phyloP scores from a whole-genome alignment of 2,329 filamentous ascomycete species.

The Trichoderma gracile region DNA sequence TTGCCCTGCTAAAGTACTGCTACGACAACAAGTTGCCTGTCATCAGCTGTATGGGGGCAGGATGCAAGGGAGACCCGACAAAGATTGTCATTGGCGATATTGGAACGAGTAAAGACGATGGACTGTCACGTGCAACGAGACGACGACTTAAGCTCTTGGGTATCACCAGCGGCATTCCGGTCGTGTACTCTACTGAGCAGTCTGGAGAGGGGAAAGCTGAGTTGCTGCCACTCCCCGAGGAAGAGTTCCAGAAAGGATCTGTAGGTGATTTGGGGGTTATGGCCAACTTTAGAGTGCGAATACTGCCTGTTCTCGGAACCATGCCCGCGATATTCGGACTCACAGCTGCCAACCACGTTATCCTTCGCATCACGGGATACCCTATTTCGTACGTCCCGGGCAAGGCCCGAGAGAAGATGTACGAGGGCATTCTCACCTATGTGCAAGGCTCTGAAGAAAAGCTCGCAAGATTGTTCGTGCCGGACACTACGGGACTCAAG shows the following conservation, averaged over 20 bases:
- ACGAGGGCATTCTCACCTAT: conserved; percentile 75
- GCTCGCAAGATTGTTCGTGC: conserved; percentile 52
- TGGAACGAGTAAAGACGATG: conserved; percentile 81
- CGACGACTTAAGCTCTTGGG: conserved; percentile 75
- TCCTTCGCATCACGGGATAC: conserved; percentile 78
- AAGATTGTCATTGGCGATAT: conserved; percentile 90
- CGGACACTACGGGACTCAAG: conserved; percentile 65
- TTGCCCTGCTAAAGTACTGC: conserved; percentile 86
- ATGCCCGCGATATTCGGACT: conserved; percentile 98
- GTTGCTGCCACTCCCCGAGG: conserved; percentile 80
- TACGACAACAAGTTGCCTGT: conserved; percentile 74
- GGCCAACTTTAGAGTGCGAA: conserved; percentile 91
- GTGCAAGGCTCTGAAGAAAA: conserved; percentile 81
- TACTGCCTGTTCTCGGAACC: conserved; percentile 89
- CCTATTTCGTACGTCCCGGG: conserved; percentile 79
- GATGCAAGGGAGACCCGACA: conserved; percentile 85
- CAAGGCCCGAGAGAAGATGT: conserved; percentile 87
- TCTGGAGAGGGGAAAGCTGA: conserved; percentile 88
- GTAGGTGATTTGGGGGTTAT: conserved; percentile 86
- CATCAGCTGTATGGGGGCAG: conserved; percentile 94
- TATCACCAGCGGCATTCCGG: conserved; percentile 81
- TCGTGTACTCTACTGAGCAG: conserved; percentile 91
- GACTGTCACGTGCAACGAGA: conserved; percentile 80
- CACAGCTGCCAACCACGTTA: conserved; percentile 87
- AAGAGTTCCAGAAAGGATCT: conserved; percentile 81